phyloP scores from a whole-genome alignment of 495 filamentous ascomycete genomes.

The Hyaloscypha finlandica region DNA sequence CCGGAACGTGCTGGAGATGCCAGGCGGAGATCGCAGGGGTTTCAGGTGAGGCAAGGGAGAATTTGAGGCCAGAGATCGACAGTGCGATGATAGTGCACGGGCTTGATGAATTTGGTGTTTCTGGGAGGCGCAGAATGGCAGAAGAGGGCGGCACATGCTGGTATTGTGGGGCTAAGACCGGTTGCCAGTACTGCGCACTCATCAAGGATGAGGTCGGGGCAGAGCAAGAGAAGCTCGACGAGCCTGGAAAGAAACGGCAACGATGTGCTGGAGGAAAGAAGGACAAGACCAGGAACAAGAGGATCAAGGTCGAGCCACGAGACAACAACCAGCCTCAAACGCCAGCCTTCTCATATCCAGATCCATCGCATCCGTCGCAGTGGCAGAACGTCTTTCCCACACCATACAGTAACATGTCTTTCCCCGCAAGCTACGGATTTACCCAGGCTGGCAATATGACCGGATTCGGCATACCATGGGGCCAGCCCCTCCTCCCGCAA shows the following conservation, averaged over 20 bases:
- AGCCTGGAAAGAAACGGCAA: not conserved
- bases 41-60: constrained; percentile 5
- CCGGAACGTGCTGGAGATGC: constrained; percentile 30
- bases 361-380: not conserved
- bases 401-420: not conserved
- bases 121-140: constrained; percentile 10
- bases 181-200: constrained; percentile 6
- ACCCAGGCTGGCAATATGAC: not conserved
- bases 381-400: not conserved
- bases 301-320: constrained; percentile 8
- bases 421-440: not conserved
- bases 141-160: constrained; percentile 24
- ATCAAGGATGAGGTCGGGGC: not conserved
- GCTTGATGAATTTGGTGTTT: constrained; percentile 11
- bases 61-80: constrained; percentile 25
- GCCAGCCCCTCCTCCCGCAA: not conserved
- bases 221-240: not conserved
- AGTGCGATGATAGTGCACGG: constrained; percentile 20
- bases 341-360: not conserved
- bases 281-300: constrained; percentile 5
- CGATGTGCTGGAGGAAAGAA: not conserved
- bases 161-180: constrained; percentile 17
- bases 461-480: not conserved
- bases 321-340: not conserved
- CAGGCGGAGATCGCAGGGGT: not conserved